Percentiles rank a stretch among this genome's conserved stretches.
phyloP scores from a whole-genome alignment of 2,329 filamentous ascomycete genomes.

The Sclerotinia glacialis region DNA sequence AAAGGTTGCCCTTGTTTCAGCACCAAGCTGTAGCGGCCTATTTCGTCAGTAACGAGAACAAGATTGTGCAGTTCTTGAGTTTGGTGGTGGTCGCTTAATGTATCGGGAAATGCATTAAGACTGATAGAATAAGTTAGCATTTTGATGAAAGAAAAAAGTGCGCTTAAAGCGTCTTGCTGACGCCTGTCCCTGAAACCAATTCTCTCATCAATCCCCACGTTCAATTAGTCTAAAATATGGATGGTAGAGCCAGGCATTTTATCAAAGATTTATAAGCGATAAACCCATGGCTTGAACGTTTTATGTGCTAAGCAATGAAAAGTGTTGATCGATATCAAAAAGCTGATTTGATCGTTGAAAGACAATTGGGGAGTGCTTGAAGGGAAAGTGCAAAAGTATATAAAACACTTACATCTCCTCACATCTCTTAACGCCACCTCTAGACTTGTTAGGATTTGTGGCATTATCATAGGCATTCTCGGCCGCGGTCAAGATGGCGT shows the following conservation, averaged over 20 bases:
- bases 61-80: conserved; percentile 61
- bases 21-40: conserved; percentile 74
- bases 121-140: conserved; percentile 42
- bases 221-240: not conserved
- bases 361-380: not conserved
- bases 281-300: not conserved
- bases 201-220: not conserved
- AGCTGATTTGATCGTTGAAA: not conserved
- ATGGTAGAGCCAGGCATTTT: not conserved
- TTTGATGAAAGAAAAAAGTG: not conserved
- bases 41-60: conserved; percentile 67
- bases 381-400: not conserved
- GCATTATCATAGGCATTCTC: conserved; percentile 77
- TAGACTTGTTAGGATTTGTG: conserved; percentile 73
- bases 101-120: conserved; percentile 60
- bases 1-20: conserved; percentile 79
- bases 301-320: not conserved
- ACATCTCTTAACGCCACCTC: conserved; percentile 75
- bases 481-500: conserved; percentile 60
- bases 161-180: not conserved
- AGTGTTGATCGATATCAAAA: not conserved
- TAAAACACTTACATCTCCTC: conserved; percentile 61
- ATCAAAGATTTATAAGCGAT: not conserved
- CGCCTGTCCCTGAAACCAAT: not conserved
- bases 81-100: conserved; percentile 52